Conservation (phyloP, 768 basidiomycete genomes). For the Boletus tylopilopsis region DNA sequence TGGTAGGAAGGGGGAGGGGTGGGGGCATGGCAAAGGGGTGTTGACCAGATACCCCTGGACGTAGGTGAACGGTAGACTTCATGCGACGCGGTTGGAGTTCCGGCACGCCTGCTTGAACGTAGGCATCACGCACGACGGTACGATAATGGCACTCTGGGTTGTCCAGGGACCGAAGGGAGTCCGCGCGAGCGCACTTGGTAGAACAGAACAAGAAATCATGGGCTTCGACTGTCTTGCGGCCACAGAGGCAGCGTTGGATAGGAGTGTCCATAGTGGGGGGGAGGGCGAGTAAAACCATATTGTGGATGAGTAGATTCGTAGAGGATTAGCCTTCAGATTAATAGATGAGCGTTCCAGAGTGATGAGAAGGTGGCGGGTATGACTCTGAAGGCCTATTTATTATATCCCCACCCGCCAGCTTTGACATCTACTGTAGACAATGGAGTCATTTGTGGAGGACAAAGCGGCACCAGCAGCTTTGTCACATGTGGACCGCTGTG, state of each 20-base stretch:
- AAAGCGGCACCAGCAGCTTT: background rate
- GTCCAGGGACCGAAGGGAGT: slow-evolving; percentile 24
- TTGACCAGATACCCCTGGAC: background rate
- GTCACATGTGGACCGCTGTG: no score
- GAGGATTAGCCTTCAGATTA: background rate
- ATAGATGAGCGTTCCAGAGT: background rate
- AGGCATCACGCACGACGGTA: slow-evolving; percentile 14
- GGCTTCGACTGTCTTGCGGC: slow-evolving; percentile 14
- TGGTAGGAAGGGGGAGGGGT: background rate
- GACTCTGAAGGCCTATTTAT: slow-evolving; percentile 11
- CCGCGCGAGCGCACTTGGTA: slow-evolving; percentile 22
- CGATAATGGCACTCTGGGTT: slow-evolving; percentile 24
- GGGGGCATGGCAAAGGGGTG: background rate
- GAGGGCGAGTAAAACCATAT: background rate
- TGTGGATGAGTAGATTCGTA: background rate
- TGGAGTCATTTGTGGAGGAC: background rate
- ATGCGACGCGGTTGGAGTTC: slow-evolving; percentile 7
- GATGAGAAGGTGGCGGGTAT: background rate
- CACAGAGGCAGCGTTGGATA: slow-evolving; percentile 21
- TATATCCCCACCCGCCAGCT: background rate
- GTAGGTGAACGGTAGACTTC: slow-evolving; percentile 13
- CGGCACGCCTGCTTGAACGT: slow-evolving; percentile 2
- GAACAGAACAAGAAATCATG: slow-evolving; percentile 32
- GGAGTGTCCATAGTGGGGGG: slow-evolving; percentile 7
- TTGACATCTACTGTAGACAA: slow-evolving; percentile 5